phyloP scores from a whole-genome alignment of 1,139 yeast species.

The Candida sp. region DNA sequence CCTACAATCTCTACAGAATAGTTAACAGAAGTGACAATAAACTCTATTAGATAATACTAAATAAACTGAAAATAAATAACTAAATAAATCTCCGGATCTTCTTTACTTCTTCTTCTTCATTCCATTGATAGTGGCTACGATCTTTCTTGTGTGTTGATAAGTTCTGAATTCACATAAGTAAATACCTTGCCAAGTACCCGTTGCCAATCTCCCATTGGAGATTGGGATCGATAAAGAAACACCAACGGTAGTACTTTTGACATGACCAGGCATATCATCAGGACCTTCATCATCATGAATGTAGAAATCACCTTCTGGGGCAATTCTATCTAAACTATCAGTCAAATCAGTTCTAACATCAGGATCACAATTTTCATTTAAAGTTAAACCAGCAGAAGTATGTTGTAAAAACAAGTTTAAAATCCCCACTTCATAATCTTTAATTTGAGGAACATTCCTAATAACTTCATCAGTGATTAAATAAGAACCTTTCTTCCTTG shows the following conservation, averaged over 20 bases:
- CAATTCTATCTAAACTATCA: conserved; percentile 57
- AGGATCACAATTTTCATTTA: conserved; percentile 79
- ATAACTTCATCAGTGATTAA: conserved; percentile 66
- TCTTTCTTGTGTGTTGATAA: conserved; percentile 56
- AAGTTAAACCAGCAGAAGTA: conserved; percentile 72
- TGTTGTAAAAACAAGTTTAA: conserved; percentile 70
- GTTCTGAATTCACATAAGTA: conserved; percentile 72
- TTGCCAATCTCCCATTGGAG: conserved; percentile 59
- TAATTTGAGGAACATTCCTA: conserved; percentile 54
- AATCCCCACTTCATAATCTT: conserved; percentile 58
- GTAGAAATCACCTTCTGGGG: conserved; percentile 67
- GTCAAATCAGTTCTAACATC: conserved; percentile 73
- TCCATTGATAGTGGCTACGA: conserved; percentile 77
- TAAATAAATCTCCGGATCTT: too few species aligned
- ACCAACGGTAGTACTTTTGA: conserved; percentile 64
- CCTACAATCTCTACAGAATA: too few species aligned
- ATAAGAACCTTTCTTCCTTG: conserved; percentile 67
- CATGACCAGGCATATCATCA: conserved; percentile 84
- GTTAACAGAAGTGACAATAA: too few species aligned
- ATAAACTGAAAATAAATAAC: too few species aligned
- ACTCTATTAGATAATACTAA: too few species aligned
- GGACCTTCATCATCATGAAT: conserved; percentile 74
- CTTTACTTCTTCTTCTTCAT: too few species aligned
- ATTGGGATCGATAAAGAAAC: conserved; percentile 70
- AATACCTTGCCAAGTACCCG: conserved; percentile 87